Percentiles rank a stretch among this genome's conserved stretches.
These are phyloP conservation scores for Nannizziopsis barbatae DNA, from an alignment of 2,329 filamentous ascomycete genomes.

Conservation along the genomic window DNA sequence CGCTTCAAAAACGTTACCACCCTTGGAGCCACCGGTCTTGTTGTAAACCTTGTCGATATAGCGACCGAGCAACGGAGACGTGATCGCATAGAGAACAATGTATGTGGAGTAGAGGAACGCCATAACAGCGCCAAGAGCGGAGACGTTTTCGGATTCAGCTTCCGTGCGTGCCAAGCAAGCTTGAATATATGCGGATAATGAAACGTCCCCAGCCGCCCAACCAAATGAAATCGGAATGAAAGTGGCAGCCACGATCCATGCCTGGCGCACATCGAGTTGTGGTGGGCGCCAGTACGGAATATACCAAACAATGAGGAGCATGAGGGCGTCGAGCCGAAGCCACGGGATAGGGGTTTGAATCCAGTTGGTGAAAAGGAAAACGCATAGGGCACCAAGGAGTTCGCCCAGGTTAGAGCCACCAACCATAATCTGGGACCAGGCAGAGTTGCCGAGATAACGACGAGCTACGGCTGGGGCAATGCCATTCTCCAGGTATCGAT, in stretches of 20 bases:
- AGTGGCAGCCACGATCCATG: not conserved
- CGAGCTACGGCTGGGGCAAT: conserved; percentile 2
- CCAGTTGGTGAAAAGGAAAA: conserved; percentile 2
- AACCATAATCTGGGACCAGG: conserved; percentile 7
- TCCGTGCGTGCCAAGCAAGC: conserved; percentile 5
- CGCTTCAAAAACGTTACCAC: conserved; percentile 21
- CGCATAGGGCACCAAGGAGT: not conserved
- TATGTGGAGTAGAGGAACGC: conserved; percentile 5
- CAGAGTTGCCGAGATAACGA: conserved; percentile 6
- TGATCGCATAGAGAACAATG: conserved; percentile 5
- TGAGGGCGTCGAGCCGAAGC: conserved; percentile 6
- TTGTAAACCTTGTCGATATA: not conserved
- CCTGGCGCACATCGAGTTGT: conserved; percentile 3
- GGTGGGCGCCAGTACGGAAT: conserved; percentile 3
- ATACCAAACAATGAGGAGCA: conserved; percentile 7
- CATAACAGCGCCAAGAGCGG: conserved; percentile 4
- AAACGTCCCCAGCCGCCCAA: conserved; percentile 2
- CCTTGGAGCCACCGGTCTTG: not conserved
- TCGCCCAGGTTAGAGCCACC: conserved; percentile 1
- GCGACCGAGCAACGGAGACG: not conserved
- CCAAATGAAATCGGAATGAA: conserved; percentile 3
- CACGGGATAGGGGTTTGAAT: conserved; percentile 2
- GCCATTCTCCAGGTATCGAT: conserved; percentile 5
- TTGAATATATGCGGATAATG: conserved; percentile 3
- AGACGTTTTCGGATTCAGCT: conserved; percentile 2